Conservation (phyloP, 225 moss, liverwort and hornwort species). For the Pseudisothecium myosuroides region DNA sequence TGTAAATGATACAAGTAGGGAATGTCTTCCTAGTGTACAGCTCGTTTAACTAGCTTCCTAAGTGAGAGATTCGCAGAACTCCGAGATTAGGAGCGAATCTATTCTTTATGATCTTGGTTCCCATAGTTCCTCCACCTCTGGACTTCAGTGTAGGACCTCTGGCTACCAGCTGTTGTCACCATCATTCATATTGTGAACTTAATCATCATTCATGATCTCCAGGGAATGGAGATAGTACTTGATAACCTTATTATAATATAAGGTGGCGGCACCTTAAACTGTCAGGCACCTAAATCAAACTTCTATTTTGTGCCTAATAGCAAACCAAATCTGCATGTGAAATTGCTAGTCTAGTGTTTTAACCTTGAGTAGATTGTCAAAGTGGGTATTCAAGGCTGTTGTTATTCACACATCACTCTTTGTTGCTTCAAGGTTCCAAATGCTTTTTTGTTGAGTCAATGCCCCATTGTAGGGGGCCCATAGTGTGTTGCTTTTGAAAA, state of each 20-base stretch:
- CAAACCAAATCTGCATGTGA: neutral
- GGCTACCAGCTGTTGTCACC: neutral
- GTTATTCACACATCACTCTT: neutral
- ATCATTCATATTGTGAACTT: neutral
- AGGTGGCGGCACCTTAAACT: neutral
- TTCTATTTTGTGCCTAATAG: no score
- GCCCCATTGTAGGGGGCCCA: no score
- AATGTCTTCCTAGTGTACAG: neutral
- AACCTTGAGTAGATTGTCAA: neutral
- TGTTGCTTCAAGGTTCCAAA: neutral
- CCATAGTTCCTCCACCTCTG: neutral
- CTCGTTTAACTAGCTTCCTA: neutral
- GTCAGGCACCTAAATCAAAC: neutral
- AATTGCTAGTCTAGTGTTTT: neutral
- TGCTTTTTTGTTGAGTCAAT: neutral
- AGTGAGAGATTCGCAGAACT: neutral
- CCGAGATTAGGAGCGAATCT: neutral
- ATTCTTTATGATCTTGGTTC: neutral
- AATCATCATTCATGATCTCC: neutral
- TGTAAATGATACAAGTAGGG: conserved; percentile 1
- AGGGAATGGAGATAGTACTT: neutral
- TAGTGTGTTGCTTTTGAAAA: neutral
- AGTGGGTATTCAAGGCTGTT: neutral
- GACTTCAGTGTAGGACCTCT: neutral
- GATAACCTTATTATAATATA: neutral